Percentiles rank a stretch among this genome's conserved stretches.
phyloP scores from a whole-genome alignment of 306 rosid species.

The Luffa acutangula region DNA sequence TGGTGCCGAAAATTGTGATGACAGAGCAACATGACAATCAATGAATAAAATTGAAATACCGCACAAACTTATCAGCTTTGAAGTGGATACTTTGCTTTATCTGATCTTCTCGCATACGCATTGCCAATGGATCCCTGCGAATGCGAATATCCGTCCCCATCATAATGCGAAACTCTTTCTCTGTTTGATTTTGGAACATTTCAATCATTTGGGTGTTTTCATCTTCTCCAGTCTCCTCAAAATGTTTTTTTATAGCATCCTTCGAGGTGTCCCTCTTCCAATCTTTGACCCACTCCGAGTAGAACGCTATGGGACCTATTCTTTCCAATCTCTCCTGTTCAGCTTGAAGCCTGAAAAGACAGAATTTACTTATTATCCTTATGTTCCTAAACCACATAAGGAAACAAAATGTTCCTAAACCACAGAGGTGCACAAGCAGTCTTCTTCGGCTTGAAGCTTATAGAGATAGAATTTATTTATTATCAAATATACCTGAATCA shows the following conservation, averaged over 20 bases:
- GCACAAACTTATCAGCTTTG: constrained; percentile 24
- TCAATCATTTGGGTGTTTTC: constrained; percentile 71
- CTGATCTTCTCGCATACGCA: constrained; percentile 89
- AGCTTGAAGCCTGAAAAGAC: constrained; percentile 62
- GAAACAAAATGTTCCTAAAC: neutral
- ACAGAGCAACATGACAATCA: constrained; percentile 1
- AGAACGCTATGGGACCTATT: constrained; percentile 62
- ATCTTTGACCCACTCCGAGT: constrained; percentile 92
- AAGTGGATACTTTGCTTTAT: constrained; percentile 83
- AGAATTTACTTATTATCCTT: neutral
- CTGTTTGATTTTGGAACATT: constrained; percentile 82
- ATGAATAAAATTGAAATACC: constrained; percentile 11
- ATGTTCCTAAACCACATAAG: neutral
- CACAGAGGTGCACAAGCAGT: neutral
- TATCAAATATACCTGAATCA: neutral
- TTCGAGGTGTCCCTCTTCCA: constrained; percentile 82
- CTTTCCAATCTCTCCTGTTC: constrained; percentile 62
- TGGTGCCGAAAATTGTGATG: neutral
- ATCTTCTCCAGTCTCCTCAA: constrained; percentile 89
- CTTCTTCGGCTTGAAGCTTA: neutral
- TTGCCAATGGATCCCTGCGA: constrained; percentile 84
- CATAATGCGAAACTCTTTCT: constrained; percentile 85
- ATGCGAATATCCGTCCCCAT: constrained; percentile 95
- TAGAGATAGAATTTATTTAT: neutral
- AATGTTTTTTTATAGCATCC: constrained; percentile 81